Percentiles rank a stretch among this genome's conserved stretches.
These are phyloP conservation scores for Tylopilus sp. DNA, from an alignment of 768 basidiomycete genomes.

Conservation along the genomic window DNA sequence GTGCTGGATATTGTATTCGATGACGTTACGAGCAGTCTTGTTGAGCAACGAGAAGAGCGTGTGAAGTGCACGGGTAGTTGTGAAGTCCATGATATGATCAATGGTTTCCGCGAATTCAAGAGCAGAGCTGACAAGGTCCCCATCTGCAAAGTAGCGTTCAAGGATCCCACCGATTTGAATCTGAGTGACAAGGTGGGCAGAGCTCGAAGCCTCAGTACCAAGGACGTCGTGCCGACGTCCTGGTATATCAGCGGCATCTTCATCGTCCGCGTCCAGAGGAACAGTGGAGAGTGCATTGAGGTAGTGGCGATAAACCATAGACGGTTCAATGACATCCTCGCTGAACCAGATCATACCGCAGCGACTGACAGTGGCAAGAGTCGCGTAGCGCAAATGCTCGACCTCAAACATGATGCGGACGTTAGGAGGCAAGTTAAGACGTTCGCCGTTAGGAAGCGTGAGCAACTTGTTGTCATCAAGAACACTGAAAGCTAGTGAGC, in stretches of 20 bases:
- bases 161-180: constrained; percentile 70
- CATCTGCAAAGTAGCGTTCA: constrained; percentile 77
- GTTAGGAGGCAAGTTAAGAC: constrained; percentile 92
- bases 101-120: constrained; percentile 78
- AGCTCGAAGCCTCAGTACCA: constrained; percentile 45
- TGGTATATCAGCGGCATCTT: constrained; percentile 60
- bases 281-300: constrained; percentile 70
- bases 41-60: constrained; percentile 97
- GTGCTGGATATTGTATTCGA: constrained; percentile 94
- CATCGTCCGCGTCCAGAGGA: constrained; percentile 87
- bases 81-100: constrained; percentile 99
- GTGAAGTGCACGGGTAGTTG: constrained; percentile 82
- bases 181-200: constrained; percentile 69
- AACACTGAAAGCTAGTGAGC: constrained; percentile 54
- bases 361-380: constrained; percentile 97
- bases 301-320: constrained; percentile 91
- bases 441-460: constrained; percentile 96
- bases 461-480: constrained; percentile 98
- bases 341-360: constrained; percentile 99
- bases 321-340: constrained; percentile 87
- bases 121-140: constrained; percentile 77
- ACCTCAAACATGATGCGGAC: constrained; percentile 99
- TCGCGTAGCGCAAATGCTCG: constrained; percentile 95
- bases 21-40: constrained; percentile 89
- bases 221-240: constrained; percentile 55